These are phyloP conservation scores for Rhytidiadelphus loreus DNA, from an alignment of 225 moss, liverwort and hornwort species.

Conservation along the genomic window DNA sequence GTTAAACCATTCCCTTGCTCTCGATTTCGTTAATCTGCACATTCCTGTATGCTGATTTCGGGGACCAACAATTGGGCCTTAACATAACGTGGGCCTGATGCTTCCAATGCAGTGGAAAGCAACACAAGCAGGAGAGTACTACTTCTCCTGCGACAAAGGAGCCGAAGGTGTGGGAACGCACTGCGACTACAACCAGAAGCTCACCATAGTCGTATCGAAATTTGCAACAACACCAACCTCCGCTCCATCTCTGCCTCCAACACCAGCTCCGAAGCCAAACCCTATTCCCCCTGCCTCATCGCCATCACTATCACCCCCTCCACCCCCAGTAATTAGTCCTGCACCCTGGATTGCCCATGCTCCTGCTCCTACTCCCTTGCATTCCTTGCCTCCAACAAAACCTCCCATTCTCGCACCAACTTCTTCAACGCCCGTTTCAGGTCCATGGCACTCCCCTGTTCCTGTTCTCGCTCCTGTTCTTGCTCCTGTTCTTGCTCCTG, in stretches of 20 bases:
- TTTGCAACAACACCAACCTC: not conserved
- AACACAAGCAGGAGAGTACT: conserved; percentile 8
- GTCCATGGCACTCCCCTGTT: not conserved
- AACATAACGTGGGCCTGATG: not conserved
- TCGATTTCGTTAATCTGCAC: not conserved
- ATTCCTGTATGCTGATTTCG: not conserved
- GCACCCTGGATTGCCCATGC: not conserved
- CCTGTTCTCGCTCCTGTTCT: not conserved
- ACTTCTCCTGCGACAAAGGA: conserved; percentile 37
- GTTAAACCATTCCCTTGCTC: not conserved
- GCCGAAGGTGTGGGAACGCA: conserved; percentile 36
- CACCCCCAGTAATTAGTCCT: not conserved
- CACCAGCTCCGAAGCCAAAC: not conserved
- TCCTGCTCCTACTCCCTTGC: not conserved
- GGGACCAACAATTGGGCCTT: not conserved
- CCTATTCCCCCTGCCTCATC: not conserved
- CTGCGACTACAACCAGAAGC: conserved; percentile 35
- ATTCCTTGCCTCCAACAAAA: not conserved
- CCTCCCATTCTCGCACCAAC: conserved; percentile 1
- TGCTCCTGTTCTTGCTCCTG: not conserved
- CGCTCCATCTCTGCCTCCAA: not conserved
- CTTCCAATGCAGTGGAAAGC: conserved; percentile 24
- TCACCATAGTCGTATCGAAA: conserved; percentile 4
- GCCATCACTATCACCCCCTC: not conserved
- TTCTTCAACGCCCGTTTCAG: not conserved